These are phyloP conservation scores for Parastagonospora avenae DNA, from an alignment of 2,329 filamentous ascomycete genomes.

Conservation along the genomic window DNA sequence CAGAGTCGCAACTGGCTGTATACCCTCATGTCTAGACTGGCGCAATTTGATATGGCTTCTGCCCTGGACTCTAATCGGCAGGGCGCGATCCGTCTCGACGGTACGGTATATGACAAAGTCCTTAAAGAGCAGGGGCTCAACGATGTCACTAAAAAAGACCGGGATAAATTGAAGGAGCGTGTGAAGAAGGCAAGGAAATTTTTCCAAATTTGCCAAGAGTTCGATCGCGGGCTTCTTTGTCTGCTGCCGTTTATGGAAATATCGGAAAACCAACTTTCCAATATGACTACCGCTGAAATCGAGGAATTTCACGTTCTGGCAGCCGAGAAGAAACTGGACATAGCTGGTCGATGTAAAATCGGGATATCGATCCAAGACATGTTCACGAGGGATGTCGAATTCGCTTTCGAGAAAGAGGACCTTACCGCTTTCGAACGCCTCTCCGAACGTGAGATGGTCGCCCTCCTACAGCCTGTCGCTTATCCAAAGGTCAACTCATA, in stretches of 20 bases:
- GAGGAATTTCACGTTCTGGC: not conserved
- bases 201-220: conserved; percentile 1
- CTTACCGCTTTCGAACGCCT: not conserved
- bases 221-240: conserved; percentile 1
- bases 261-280: not conserved
- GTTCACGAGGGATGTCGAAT: conserved; percentile 2
- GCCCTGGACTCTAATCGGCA: not conserved
- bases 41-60: conserved; percentile 2
- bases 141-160: not conserved
- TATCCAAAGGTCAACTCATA: conserved; percentile 7
- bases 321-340: not conserved
- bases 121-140: not conserved
- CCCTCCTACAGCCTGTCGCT: conserved; percentile 2
- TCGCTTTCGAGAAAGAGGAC: conserved; percentile 3
- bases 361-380: not conserved
- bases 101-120: conserved; percentile 1
- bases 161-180: not conserved
- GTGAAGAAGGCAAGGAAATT: not conserved
- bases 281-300: not conserved
- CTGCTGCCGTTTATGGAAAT: not conserved
- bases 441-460: conserved; percentile 1
- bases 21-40: not conserved
- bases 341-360: not conserved
- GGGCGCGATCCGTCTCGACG: conserved; percentile 1
- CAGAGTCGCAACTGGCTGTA: not conserved